Conservation (phyloP, 805 yeast species). For the Candida namnaoensis region DNA sequence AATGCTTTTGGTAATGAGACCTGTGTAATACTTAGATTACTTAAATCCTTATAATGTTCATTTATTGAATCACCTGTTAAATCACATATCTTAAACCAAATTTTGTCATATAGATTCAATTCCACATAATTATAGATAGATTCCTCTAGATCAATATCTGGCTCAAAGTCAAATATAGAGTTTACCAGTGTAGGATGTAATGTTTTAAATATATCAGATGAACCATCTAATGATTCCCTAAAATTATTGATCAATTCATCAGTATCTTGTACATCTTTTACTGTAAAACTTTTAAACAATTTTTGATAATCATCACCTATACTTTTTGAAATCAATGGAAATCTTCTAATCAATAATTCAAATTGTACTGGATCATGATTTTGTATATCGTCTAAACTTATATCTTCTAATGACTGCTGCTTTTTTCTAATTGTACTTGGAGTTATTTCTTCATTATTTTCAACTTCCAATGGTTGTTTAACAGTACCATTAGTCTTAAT, state of each 20-base stretch:
- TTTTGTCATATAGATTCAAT: constrained; percentile 49
- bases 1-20: constrained; percentile 27
- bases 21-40: constrained; percentile 28
- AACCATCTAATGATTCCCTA: constrained; percentile 15
- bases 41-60: constrained; percentile 13
- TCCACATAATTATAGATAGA: constrained; percentile 69
- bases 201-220: constrained; percentile 19
- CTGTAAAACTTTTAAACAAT: constrained; percentile 29
- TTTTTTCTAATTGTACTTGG: neutral
- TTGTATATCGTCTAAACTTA: neutral
- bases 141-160: constrained; percentile 37
- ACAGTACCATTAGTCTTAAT: too few species aligned
- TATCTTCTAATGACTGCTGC: neutral
- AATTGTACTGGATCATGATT: constrained; percentile 16
- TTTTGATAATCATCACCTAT: constrained; percentile 30
- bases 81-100: constrained; percentile 45
- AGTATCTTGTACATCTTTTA: constrained; percentile 18
- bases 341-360: constrained; percentile 28
- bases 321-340: constrained; percentile 27
- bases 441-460: neutral
- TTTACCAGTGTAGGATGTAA: constrained; percentile 16
- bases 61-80: constrained; percentile 16
- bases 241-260: constrained; percentile 19
- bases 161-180: constrained; percentile 18
- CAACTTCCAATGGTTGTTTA: too few species aligned